Evolutionary conservation across 805 yeast genomes (phyloP).

Genomic region (Nakazawaea populi): DNA sequence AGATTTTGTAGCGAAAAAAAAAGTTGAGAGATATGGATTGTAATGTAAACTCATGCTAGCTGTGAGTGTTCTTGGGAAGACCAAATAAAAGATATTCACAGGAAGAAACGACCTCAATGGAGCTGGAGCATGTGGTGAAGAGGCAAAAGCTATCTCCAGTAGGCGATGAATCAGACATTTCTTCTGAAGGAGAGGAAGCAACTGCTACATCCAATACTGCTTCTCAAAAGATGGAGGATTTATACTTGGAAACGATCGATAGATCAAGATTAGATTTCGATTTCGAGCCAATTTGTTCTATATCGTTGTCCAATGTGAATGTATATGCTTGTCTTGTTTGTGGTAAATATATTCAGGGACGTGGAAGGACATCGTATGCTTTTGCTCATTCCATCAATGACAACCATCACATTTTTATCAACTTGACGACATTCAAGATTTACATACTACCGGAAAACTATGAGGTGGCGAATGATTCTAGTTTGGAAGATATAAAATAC

Average conservation of each 20-base stretch:
- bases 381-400: conserved; percentile 59
- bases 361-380: conserved; percentile 59
- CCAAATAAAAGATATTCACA: not conserved
- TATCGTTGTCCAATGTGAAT: conserved; percentile 53
- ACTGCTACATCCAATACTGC: too few relatives aligned
- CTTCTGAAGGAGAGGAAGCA: not conserved
- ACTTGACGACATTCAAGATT: conserved; percentile 40
- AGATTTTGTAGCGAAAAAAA: too few relatives aligned
- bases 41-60: too few relatives aligned
- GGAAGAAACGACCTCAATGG: not conserved
- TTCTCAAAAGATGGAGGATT: conserved; percentile 7
- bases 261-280: conserved; percentile 56
- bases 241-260: conserved; percentile 37
- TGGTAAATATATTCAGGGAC: conserved; percentile 69
- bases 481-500: conserved; percentile 45
- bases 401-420: conserved; percentile 59
- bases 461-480: conserved; percentile 28
- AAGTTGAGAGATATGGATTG: not conserved
- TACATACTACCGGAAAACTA: conserved; percentile 62
- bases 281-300: conserved; percentile 58
- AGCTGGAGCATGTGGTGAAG: not conserved
- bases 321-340: conserved; percentile 71
- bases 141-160: not conserved
- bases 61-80: too few relatives aligned
- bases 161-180: not conserved